phyloP scores from a whole-genome alignment of 352 stramenopile genomes.

The Phytophthora colocasiae region DNA sequence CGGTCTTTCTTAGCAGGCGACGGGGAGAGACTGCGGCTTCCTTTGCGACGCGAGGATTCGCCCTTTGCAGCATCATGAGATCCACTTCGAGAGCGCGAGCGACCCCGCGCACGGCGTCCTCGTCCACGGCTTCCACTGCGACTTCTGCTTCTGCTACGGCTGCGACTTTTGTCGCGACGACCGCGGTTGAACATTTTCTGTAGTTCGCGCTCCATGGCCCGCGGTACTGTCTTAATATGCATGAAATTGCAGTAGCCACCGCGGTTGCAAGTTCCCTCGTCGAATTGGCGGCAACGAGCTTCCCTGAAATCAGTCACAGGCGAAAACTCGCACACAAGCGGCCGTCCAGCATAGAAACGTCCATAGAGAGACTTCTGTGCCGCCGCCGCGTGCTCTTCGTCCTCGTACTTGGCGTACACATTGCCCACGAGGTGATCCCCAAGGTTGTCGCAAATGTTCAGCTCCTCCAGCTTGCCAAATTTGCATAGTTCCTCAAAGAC shows the following conservation, averaged over 20 bases:
- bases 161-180: conserved; percentile 50
- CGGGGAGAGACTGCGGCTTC: conserved; percentile 53
- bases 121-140: conserved; percentile 47
- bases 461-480: conserved; percentile 98
- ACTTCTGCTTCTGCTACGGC: conserved; percentile 59
- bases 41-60: conserved; percentile 47
- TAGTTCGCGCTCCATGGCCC: conserved; percentile 86
- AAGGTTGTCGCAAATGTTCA: conserved; percentile 99
- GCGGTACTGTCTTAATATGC: conserved; percentile 95
- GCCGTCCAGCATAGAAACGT: conserved; percentile 97
- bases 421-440: conserved; percentile 99
- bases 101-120: conserved; percentile 40
- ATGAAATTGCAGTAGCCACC: conserved; percentile 99
- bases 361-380: conserved; percentile 97
- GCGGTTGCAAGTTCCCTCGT: conserved; percentile 97
- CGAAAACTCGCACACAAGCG: conserved; percentile 98
- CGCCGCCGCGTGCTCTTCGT: conserved; percentile 98
- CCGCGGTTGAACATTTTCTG: conserved; percentile 87
- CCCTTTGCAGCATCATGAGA: conserved; percentile 58
- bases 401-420: conserved; percentile 99
- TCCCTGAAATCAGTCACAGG: conserved; percentile 99
- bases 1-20: conserved; percentile 50
- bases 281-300: conserved; percentile 98
- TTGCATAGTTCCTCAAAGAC: conserved; percentile 99
- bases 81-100: conserved; percentile 51